Base-by-base conservation (phyloP, 2,329 filamentous ascomycete genomes). In the Cladosporium sp. region DNA sequence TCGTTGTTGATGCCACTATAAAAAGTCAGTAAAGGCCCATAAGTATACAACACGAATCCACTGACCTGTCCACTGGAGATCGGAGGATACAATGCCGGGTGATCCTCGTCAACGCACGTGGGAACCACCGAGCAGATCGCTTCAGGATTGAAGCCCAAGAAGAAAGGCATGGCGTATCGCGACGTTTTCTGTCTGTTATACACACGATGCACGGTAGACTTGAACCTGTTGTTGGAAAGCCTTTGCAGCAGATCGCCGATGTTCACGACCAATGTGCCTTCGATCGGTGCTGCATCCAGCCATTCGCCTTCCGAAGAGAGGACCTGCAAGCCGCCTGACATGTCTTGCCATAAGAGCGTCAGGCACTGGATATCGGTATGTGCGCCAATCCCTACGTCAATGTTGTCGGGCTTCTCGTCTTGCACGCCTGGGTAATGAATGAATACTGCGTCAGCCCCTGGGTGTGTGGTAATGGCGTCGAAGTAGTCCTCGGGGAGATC, bases 201-300 rank as follows among this genome's bases (percentile, higher is more conserved):
- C 26, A 67, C 67, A 2, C 67, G 63, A 46, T 69, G 67, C 12
- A 69, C 66, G 1, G 67, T 69, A 46, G 56, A 60, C 12, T 67
- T 60, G 64, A 66, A 81, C 52, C 77, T 31, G 58, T 79, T 79
- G 53, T 79, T 79, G 12, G 79, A 80, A 76, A 78, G 79, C 40
- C 78, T 71, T 74, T 82, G 78, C 68, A 83, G 78, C 78, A 82
- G 82, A 68, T 84, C 82, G 1, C 81, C 82, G 31, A 83, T 80
- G 67, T 83, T 83, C 14, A 83, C 81, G 14, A 83, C 80, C 65
- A 82, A 83, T 0, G 78, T 76, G 8, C 79, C 81, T 1, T 74
- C 73, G 0, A 81, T 71, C 0, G 81, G 81, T 58, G 81, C 75
- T 0, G 80, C 81, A 37, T 76, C 72, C 0, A 82, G 72, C 81